Evolutionary conservation across 495 filamentous ascomycete species (phyloP), one percentile per base, ranked within the genome.

Genomic region (Aspergillus cristatus): DNA sequence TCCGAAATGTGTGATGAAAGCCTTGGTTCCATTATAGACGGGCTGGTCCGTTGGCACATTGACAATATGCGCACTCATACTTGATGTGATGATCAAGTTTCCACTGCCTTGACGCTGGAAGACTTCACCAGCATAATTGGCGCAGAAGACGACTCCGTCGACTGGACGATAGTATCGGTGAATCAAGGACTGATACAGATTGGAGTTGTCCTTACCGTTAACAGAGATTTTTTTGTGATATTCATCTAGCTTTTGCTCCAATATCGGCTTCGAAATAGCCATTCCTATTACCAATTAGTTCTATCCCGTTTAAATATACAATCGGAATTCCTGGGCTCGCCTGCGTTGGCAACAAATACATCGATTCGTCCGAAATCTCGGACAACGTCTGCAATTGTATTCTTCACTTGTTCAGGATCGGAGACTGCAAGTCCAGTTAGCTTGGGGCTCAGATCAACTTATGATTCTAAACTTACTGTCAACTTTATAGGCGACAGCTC

Each of bases 1-100:
- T 0, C 73, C 70, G 11, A 83, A 55, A 44, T 84, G 78, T 14
- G 81, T 72, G 0, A 84, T 72, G 6, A 76, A 79, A 0, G 81
- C 81, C 33, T 84, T 84, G 3, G 68, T 75, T 3, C 66, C 72
- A 47, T 84, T 85, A 55, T 84, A 84, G 1, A 82, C 78, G 0
- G 78, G 73, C 14, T 71, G 72, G 13, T 77, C 63, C 13, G 76
- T 57, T 1, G 78, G 79, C 29, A 78, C 74, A 45, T 90, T 91
- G 18, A 85, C 85, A 37, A 91, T 65, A 13, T 76, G 81, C 1
- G 72, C 85, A 51, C 80, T 85, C 85, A 90, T 89, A 43, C 75
- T 81, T 2, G 78, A 86, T 45, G 86, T 84, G 44, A 89, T 57
- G 36, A 81, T 78, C 32, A 90, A 68, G 43, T 79, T 84, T 2